Evolutionary conservation across 306 rosid genomes (phyloP).

Genomic region (Hippophae rhamnoides): DNA sequence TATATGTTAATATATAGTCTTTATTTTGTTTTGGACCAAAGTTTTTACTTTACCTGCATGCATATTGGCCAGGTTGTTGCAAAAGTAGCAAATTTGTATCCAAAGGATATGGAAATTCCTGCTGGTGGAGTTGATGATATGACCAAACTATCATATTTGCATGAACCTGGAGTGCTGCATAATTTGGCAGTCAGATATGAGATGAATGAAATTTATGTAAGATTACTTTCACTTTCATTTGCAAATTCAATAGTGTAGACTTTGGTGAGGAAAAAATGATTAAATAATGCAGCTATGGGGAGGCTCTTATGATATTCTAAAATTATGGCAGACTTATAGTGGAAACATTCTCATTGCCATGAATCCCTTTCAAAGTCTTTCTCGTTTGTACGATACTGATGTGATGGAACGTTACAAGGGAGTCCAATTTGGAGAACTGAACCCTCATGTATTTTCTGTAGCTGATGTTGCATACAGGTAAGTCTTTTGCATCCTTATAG

Average conservation of each 20-base stretch:
- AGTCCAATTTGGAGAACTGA: slow-evolving; percentile 41
- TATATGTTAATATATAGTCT: no score
- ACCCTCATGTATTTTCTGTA: slow-evolving; percentile 87
- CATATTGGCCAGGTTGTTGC: slow-evolving; percentile 47
- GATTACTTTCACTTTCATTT: slow-evolving; percentile 27
- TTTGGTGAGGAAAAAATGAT: slow-evolving; percentile 21
- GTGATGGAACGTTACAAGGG: slow-evolving; percentile 70
- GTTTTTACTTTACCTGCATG: no score
- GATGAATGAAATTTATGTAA: slow-evolving; percentile 77
- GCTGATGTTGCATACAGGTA: slow-evolving; percentile 87
- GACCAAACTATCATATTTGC: slow-evolving; percentile 81
- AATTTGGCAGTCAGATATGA: slow-evolving; percentile 65
- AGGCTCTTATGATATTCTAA: slow-evolving; percentile 29
- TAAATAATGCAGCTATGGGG: slow-evolving; percentile 23
- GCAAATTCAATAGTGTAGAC: slow-evolving; percentile 19
- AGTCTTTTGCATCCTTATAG: slow-evolving; percentile 20
- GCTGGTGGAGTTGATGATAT: slow-evolving; percentile 74
- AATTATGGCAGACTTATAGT: slow-evolving; percentile 69
- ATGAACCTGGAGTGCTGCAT: slow-evolving; percentile 83
- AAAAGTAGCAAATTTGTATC: slow-evolving; percentile 51
- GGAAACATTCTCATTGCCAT: slow-evolving; percentile 95
- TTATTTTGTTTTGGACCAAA: no score
- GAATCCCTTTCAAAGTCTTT: slow-evolving; percentile 76
- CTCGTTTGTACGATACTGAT: slow-evolving; percentile 49
- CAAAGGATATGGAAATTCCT: slow-evolving; percentile 63